A percentile compares a stretch with the other conserved stretches of the same genome.
phyloP scores from a whole-genome alignment of 345 rosid genomes.

The Pistacia integerrima region DNA sequence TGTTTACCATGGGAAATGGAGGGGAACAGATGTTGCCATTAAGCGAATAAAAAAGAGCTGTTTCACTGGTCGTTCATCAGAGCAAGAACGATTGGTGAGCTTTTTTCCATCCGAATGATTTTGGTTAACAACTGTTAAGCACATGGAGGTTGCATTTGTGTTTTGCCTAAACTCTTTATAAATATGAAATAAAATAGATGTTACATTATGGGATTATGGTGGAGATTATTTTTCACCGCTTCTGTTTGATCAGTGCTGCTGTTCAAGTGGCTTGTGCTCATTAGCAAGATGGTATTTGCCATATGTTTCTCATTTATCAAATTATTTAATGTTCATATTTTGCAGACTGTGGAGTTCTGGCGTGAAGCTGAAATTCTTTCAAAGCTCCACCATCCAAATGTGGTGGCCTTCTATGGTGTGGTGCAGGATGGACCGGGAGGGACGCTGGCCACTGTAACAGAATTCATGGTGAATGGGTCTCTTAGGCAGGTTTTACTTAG shows the following conservation, averaged over 20 bases:
- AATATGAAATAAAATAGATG: neutral
- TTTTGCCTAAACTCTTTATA: too few species aligned
- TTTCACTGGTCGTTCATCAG: conserved; percentile 89
- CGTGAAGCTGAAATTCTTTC: conserved; percentile 98
- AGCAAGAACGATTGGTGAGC: conserved; percentile 93
- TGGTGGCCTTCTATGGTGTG: conserved; percentile 97
- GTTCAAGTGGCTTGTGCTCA: neutral
- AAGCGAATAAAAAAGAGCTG: conserved; percentile 94
- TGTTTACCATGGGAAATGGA: conserved; percentile 99
- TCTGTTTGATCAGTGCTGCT: neutral
- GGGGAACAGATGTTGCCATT: conserved; percentile 96
- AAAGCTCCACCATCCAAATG: conserved; percentile 98
- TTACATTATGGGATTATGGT: neutral
- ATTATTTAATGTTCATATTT: neutral
- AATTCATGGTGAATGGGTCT: conserved; percentile 98
- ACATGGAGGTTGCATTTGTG: neutral
- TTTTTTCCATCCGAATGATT: conserved; percentile 3
- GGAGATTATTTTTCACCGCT: neutral
- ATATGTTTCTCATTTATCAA: conserved; percentile 3
- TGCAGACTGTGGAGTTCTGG: conserved; percentile 92
- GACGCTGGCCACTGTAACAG: conserved; percentile 92
- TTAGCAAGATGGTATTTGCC: conserved; percentile 12
- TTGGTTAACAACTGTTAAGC: neutral
- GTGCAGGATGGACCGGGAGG: conserved; percentile 97
- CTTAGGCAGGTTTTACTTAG: conserved; percentile 88